phyloP scores from a whole-genome alignment of 768 basidiomycete genomes.

The Kwoniella heveanensis region DNA sequence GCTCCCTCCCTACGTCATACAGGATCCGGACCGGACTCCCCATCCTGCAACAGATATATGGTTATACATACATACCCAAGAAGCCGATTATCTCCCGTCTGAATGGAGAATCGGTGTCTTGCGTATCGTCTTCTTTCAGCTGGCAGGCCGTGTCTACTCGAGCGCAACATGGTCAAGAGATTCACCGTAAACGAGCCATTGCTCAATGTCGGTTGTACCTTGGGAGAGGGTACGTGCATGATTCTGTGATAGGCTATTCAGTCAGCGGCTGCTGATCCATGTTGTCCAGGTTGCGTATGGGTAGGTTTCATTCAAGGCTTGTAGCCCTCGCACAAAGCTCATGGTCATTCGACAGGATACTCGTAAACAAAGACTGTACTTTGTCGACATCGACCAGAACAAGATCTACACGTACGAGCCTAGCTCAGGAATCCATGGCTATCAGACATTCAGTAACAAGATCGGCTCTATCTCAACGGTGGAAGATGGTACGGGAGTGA shows the following conservation, averaged over 20 bases:
- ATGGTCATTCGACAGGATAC: constrained; percentile 13
- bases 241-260: no score
- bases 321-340: background rate
- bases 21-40: no score
- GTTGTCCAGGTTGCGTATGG: background rate
- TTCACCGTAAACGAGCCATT: constrained; percentile 3
- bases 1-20: no score
- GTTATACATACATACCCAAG: no score
- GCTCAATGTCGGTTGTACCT: constrained; percentile 7
- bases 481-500: constrained; percentile 11
- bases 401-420: constrained; percentile 28
- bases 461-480: background rate
- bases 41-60: no score
- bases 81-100: no score
- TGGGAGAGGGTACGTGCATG: constrained; percentile 21
- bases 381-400: constrained; percentile 21
- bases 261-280: no score
- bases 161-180: constrained; percentile 4
- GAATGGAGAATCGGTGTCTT: no score
- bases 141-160: no score
- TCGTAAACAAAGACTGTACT: constrained; percentile 15
- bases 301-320: background rate
- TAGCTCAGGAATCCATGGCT: constrained; percentile 10
- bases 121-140: no score
- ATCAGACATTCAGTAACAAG: constrained; percentile 13